A percentile compares a stretch with the other conserved stretches of the same genome.
phyloP scores from a whole-genome alignment of 306 rosid genomes.

The Citrullus amarus region DNA sequence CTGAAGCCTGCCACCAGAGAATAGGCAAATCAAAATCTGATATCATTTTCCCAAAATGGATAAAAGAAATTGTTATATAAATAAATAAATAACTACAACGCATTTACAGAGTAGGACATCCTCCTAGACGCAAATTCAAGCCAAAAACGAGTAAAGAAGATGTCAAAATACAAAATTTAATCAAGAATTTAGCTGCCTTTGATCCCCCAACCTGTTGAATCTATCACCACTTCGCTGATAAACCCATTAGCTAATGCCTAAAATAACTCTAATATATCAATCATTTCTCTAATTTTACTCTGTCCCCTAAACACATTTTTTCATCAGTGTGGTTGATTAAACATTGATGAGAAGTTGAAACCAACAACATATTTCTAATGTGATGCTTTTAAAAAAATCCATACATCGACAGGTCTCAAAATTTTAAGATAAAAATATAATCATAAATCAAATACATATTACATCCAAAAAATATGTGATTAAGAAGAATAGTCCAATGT shows the following conservation, averaged over 20 bases:
- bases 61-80: not conserved
- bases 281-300: not conserved
- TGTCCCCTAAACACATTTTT: not conserved
- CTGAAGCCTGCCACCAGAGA: conserved; percentile 56
- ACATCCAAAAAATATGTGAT: not conserved
- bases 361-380: no score
- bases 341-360: not conserved
- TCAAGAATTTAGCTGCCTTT: no score
- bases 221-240: no score
- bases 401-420: not conserved
- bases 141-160: not conserved
- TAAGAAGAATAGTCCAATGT: not conserved
- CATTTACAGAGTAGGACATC: not conserved
- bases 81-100: not conserved
- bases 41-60: not conserved
- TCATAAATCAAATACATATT: not conserved
- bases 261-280: no score
- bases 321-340: not conserved
- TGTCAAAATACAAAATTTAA: not conserved
- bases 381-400: no score
- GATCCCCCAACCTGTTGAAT: no score
- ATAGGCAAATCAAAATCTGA: not conserved
- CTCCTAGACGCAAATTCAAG: not conserved
- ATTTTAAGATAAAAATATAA: not conserved
- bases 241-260: no score